Percentiles rank a stretch among this genome's conserved stretches.
phyloP scores from a whole-genome alignment of 495 filamentous ascomycete species.

The Parachaetomium inaequale region DNA sequence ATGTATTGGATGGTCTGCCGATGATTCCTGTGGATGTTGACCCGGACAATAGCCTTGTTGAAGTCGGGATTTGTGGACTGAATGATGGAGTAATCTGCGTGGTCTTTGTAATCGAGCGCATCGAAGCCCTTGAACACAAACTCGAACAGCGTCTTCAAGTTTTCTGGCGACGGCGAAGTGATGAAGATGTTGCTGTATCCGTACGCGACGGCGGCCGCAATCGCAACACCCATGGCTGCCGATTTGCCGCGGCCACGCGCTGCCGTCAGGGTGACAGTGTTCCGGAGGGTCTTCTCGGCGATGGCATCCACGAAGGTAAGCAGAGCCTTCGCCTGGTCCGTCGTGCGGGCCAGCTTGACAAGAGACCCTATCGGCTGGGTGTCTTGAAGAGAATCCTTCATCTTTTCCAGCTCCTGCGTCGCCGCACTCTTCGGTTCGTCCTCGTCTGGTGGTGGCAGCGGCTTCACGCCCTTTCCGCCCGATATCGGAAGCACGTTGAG shows the following conservation, averaged over 20 bases:
- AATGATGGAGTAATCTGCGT: conserved; percentile 95
- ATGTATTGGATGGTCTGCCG: conserved; percentile 99
- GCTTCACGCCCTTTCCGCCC: conserved; percentile 87
- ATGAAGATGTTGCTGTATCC: conserved; percentile 99
- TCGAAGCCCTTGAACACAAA: conserved; percentile 99
- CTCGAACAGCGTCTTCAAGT: conserved; percentile 96
- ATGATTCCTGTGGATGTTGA: conserved; percentile 93
- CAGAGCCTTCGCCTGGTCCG: conserved; percentile 92
- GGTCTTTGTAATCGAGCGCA: conserved; percentile 85
- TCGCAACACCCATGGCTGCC: conserved; percentile 87
- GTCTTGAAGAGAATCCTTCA: conserved; percentile 84
- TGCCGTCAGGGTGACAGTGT: conserved; percentile 89
- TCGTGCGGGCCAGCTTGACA: conserved; percentile 77
- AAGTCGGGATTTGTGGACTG: conserved; percentile 98
- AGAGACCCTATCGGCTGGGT: conserved; percentile 82
- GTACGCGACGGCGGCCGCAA: conserved; percentile 89
- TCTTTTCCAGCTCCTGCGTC: conserved; percentile 74
- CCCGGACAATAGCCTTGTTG: conserved; percentile 96
- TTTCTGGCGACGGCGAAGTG: conserved; percentile 96
- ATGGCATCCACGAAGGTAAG: conserved; percentile 96
- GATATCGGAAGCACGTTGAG: conserved; percentile 97
- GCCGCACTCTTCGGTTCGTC: conserved; percentile 62
- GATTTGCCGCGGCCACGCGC: conserved; percentile 97
- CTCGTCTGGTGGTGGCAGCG: conserved; percentile 67
- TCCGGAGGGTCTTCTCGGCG: conserved; percentile 89